These are phyloP conservation scores for Colletotrichum sp. DNA, from an alignment of 2,329 filamentous ascomycete genomes.

Conservation along the genomic window DNA sequence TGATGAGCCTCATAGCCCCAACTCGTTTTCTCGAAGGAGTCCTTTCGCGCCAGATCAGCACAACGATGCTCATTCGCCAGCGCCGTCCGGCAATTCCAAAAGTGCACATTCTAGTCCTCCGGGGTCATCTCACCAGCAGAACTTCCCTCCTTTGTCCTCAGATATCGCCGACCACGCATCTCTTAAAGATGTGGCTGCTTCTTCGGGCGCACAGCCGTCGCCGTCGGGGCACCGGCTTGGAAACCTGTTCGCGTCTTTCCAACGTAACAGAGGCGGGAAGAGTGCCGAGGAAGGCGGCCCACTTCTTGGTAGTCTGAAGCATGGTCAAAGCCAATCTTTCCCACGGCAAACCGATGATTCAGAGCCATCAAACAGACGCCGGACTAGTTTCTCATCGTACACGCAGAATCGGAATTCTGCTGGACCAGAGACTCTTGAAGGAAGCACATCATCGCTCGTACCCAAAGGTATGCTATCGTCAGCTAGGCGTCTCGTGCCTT, in stretches of 20 bases:
- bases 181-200: slow-evolving; percentile 40
- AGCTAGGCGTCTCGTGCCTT: slow-evolving; percentile 48
- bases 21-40: slow-evolving; percentile 32
- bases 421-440: slow-evolving; percentile 47
- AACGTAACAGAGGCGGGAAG: slow-evolving; percentile 68
- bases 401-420: slow-evolving; percentile 64
- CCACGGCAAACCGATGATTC: slow-evolving; percentile 65
- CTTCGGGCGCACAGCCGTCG: slow-evolving; percentile 40
- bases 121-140: slow-evolving; percentile 63
- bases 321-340: slow-evolving; percentile 78
- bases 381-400: slow-evolving; percentile 60
- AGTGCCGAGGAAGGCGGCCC: slow-evolving; percentile 60
- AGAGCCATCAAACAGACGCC: slow-evolving; percentile 59
- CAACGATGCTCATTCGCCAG: slow-evolving; percentile 63
- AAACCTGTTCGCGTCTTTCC: slow-evolving; percentile 63
- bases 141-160: slow-evolving; percentile 53
- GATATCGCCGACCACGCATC: slow-evolving; percentile 52
- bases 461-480: slow-evolving; percentile 30
- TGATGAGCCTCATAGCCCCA: slow-evolving; percentile 58
- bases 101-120: slow-evolving; percentile 67
- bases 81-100: slow-evolving; percentile 61
- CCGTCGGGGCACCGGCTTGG: slow-evolving; percentile 43
- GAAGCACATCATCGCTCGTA: not conserved
- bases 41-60: slow-evolving; percentile 41
- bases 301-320: slow-evolving; percentile 70